Conservation (phyloP, 192 early-diverging fungal genomes). For the Coemansia sp. region DNA sequence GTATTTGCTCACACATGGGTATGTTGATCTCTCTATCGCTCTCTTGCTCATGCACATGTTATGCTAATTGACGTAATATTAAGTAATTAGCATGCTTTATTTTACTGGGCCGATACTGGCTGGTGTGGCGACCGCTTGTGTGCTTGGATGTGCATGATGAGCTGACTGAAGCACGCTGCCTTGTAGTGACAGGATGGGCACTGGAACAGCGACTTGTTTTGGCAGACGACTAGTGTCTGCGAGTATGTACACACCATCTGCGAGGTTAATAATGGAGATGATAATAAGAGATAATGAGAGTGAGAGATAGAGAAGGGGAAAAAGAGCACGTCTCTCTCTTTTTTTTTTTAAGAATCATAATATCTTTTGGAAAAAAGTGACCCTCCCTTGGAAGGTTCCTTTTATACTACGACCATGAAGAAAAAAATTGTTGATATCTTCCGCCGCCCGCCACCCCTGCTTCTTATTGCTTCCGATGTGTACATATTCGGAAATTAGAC, state of each 20-base stretch:
- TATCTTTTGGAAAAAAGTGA: no score
- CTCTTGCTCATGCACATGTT: not conserved
- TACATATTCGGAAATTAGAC: constrained; percentile 3
- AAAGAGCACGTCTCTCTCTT: not conserved
- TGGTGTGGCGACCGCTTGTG: constrained; percentile 15
- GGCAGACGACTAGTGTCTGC: not conserved
- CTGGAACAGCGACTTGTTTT: constrained; percentile 15
- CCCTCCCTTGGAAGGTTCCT: not conserved
- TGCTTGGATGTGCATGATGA: constrained; percentile 17
- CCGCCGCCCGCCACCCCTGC: not conserved
- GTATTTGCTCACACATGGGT: no score
- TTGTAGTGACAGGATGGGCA: constrained; percentile 17
- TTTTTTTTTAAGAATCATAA: not conserved
- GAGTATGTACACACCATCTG: not conserved
- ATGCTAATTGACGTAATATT: not conserved
- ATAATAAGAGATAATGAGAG: not conserved
- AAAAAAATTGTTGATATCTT: not conserved
- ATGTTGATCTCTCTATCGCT: not conserved
- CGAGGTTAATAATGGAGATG: not conserved
- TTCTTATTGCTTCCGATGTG: not conserved
- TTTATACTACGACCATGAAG: not conserved
- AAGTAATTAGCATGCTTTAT: not conserved
- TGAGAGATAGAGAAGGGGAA: not conserved
- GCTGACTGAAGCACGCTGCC: constrained; percentile 21
- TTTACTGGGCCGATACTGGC: not conserved